Base-by-base conservation (phyloP, 2,329 filamentous ascomycete species). In the Apiospora marii region DNA sequence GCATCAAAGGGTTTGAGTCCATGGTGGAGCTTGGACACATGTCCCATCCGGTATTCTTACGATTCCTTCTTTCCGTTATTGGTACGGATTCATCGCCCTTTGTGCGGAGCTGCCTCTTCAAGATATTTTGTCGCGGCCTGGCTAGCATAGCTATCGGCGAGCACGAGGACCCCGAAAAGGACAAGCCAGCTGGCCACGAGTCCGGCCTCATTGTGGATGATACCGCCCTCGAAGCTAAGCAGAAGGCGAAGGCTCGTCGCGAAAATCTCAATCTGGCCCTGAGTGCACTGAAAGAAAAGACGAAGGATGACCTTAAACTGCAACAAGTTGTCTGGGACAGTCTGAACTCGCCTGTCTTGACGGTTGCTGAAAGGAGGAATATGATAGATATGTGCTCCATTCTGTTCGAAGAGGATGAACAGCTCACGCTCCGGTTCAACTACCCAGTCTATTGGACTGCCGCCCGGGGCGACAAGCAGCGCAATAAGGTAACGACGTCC, bases 121-220 rank as follows among this genome's bases (percentile, higher is more conserved):
- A 90, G 74, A 84, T 87, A 10, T 86, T 92, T 74, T 88, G 86
- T 61, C 83, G 85, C 30, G 91, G 91, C 5, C 82, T 93, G 53
- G 91, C 90, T 4, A 86, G 87, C 34, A 87, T 93, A 72, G 91
- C 91, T 2, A 88, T 92, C 78, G 91, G 90, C 48, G 90, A 92
- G 75, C 84, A 87, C 73, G 82, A 80, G 69, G 78, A 81, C 68
- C 71, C 76, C 12, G 76, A 77, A 41, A 79, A 81, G 61, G 58
- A 76, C 12, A 74, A 73, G 58, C 73, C 74, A 67, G 74, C 75
- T 61, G 71, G 74, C n/a, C 73, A 74, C 70, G 82, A 83, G 41
- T 82, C 82, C 70, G 86, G 82, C 22, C 79, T 89, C 51, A 85
- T 88, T 53, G 83, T 89, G 68, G 85, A 87, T 70, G 81, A 85